Evolutionary conservation across 75 land plant genomes (phyloP).

Genomic region (Sequoia sempervirens): DNA sequence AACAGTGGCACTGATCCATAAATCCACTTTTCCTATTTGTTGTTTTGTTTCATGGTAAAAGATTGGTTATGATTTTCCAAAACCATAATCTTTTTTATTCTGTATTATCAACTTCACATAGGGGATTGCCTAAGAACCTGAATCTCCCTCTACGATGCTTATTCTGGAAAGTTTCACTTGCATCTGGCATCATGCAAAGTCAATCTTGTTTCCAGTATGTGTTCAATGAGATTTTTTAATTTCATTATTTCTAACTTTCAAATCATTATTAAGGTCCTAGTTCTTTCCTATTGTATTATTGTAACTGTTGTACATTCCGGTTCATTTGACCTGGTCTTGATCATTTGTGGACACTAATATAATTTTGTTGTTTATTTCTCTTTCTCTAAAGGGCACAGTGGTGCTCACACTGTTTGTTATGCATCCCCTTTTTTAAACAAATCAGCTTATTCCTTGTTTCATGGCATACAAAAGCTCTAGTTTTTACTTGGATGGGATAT

Average conservation of each 20-base stretch:
- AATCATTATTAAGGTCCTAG: neutral
- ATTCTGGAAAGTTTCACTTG: neutral
- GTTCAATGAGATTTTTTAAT: neutral
- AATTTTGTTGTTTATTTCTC: too few species aligned
- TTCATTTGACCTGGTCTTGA: too few species aligned
- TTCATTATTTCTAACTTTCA: too few species aligned
- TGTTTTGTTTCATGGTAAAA: neutral
- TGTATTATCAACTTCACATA: neutral
- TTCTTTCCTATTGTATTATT: too few species aligned
- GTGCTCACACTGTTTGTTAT: too few species aligned
- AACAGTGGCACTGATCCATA: neutral
- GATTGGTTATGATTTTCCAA: neutral
- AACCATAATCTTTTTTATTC: neutral
- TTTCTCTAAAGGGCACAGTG: too few species aligned
- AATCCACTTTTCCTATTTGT: neutral
- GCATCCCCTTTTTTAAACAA: too few species aligned
- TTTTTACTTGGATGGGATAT: too few species aligned
- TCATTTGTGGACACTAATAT: too few species aligned
- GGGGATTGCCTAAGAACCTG: neutral
- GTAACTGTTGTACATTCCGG: too few species aligned
- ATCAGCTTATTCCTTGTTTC: too few species aligned
- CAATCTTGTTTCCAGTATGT: neutral
- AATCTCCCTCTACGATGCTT: neutral
- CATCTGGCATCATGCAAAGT: neutral
- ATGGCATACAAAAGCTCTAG: too few species aligned